Base-by-base conservation (phyloP, 306 rosid species). In the Geum urbanum region DNA sequence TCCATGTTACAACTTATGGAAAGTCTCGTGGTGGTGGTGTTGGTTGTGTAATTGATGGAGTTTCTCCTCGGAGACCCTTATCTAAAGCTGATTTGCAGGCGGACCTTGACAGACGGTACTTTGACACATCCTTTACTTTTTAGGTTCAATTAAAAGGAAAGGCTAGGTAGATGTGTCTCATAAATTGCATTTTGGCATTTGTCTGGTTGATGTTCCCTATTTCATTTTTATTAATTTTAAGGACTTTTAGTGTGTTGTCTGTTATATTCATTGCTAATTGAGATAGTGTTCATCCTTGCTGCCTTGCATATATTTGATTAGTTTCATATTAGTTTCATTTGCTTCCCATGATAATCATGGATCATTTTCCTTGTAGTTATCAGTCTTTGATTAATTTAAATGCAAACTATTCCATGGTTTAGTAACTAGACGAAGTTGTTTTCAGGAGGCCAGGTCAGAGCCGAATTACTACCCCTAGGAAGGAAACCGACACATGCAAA, bases 361-460 rank as follows among this genome's bases (percentile, higher is more conserved):
- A 41, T 10, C 12, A 12, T 37, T 47, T 44, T 16, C 48, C 57
- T 8, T 16, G 6, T 74, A 58, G 57, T 18, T 72, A 48, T 72
- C 27, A 59, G 60, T 40, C 27, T 27, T 41, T 75, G 48, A n/a
- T 76, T 71, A 78, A 64, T 66, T 74, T 45, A 66, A 53, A 77
- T 64, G 56, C 69, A 50, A 45, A 20, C 16, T 20, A n/a, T 63
- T 53, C 78, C 41, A 43, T 24, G 43, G 72, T 75, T 54, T 86
- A 47, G 82, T 18, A 22, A 49, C 59, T 74, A 62, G 44, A 65
- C 27, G 77, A 78, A 32, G 45, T 63, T 60, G 47, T 81, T 24
- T 77, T 19, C 80, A 95, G 99, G 99, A 91, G 99, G 83, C 99
- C 99, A 27, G 99, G 99, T 72, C 99, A 95, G 77, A 91, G 99